Conservation (phyloP, 345 rosid species). For the Camelina laxa region DNA sequence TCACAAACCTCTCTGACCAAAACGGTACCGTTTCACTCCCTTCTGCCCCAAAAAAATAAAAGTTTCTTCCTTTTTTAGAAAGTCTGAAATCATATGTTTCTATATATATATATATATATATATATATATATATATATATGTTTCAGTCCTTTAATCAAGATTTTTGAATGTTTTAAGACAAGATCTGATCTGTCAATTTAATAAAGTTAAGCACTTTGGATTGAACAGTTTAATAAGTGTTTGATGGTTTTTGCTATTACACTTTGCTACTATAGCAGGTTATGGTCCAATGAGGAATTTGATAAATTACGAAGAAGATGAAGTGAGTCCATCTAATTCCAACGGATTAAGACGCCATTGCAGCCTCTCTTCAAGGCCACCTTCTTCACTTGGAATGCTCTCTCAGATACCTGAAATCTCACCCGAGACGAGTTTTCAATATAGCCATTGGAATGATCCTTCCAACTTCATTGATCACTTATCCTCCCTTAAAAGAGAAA, state of each 20-base stretch:
- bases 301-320: constrained; percentile 59
- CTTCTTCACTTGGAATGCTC: constrained; percentile 71
- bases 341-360: constrained; percentile 61
- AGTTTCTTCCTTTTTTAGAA: not conserved
- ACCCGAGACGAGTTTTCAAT: constrained; percentile 49
- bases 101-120: not conserved
- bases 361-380: constrained; percentile 61
- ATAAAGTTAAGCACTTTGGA: constrained; percentile 32
- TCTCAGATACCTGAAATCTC: constrained; percentile 70
- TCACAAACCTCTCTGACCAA: constrained; percentile 60
- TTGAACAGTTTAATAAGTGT: not conserved
- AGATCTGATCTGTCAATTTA: constrained; percentile 31
- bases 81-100: not conserved
- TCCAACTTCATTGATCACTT: constrained; percentile 52
- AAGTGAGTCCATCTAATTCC: constrained; percentile 51
- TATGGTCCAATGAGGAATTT: constrained; percentile 53
- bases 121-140: not conserved
- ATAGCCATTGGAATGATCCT: constrained; percentile 70
- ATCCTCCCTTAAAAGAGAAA: constrained; percentile 54
- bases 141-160: not conserved
- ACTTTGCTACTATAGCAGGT: constrained; percentile 51
- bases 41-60: not conserved
- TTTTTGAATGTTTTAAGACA: constrained; percentile 15
- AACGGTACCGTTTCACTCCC: constrained; percentile 60
- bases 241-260: constrained; percentile 34